Percentiles rank a stretch among this genome's conserved stretches.
Evolutionary conservation across 139 green algal genomes (phyloP).

Genomic region (Chlamydomonas applanata): DNA sequence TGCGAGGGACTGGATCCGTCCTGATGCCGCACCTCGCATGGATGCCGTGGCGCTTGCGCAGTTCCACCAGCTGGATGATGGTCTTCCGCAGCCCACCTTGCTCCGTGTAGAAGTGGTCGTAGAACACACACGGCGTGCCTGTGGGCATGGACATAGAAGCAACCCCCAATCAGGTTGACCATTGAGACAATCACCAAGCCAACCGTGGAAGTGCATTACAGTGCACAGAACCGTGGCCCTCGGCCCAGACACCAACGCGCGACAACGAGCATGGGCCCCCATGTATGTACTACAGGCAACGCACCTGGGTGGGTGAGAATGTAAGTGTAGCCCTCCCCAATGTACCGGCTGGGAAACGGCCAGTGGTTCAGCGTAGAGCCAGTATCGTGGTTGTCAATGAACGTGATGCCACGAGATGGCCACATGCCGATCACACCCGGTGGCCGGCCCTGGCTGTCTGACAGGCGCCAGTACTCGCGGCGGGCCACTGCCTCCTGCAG

Average conservation of each 20-base stretch:
- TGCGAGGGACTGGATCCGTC: too few species aligned
- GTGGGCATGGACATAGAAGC: too few species aligned
- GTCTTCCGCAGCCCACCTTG: conserved; percentile 38
- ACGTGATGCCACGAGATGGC: conserved; percentile 87
- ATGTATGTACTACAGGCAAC: too few species aligned
- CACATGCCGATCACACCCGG: conserved; percentile 82
- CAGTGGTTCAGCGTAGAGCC: conserved; percentile 83
- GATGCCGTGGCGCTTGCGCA: conserved; percentile 69
- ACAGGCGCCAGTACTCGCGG: conserved; percentile 94
- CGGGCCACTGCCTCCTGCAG: conserved; percentile 88
- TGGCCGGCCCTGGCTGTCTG: conserved; percentile 79
- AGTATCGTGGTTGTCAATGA: conserved; percentile 96
- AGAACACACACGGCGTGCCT: conserved; percentile 89
- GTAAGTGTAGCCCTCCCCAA: conserved; percentile 89
- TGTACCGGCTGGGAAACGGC: conserved; percentile 70
- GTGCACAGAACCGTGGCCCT: too few species aligned
- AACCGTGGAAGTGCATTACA: too few species aligned
- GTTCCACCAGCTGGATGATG: conserved; percentile 74
- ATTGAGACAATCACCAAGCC: too few species aligned
- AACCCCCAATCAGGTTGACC: too few species aligned
- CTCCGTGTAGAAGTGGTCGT: conserved; percentile 74
- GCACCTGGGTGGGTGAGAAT: conserved; percentile 84
- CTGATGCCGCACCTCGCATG: conserved; percentile 55
- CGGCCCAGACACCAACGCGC: background rate
- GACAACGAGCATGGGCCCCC: background rate